phyloP scores from a whole-genome alignment of 257 asterid genomes.

The Solanum lignicaule region DNA sequence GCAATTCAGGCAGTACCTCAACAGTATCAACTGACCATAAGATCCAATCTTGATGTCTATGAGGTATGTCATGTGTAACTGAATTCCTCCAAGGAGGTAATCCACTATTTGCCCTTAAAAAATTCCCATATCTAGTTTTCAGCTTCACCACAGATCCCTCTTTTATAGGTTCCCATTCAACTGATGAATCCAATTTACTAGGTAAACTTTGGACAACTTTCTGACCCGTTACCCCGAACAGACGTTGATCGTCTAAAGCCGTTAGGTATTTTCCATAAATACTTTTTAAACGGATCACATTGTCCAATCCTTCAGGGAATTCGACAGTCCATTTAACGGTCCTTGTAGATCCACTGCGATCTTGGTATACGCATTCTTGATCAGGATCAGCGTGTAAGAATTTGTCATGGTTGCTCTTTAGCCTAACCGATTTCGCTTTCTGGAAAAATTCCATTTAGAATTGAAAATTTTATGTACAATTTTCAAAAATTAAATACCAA shows the following conservation, averaged over 20 bases:
- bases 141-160: constrained; percentile 54
- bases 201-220: constrained; percentile 57
- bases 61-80: constrained; percentile 82
- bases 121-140: constrained; percentile 74
- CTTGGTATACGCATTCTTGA: constrained; percentile 52
- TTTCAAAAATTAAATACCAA: not conserved
- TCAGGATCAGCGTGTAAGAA: constrained; percentile 62
- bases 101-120: constrained; percentile 77
- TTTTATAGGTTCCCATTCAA: constrained; percentile 76
- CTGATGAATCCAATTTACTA: constrained; percentile 43
- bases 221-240: constrained; percentile 65
- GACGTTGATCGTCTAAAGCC: constrained; percentile 51
- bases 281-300: constrained; percentile 53
- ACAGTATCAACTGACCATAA: constrained; percentile 61
- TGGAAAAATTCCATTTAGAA: constrained; percentile 62
- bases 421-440: constrained; percentile 51
- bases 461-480: not conserved
- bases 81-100: constrained; percentile 95
- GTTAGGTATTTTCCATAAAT: constrained; percentile 54
- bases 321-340: constrained; percentile 63
- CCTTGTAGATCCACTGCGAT: constrained; percentile 38
- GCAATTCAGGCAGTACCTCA: constrained; percentile 37
- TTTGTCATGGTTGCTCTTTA: constrained; percentile 70
- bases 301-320: constrained; percentile 46
- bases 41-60: constrained; percentile 55